Percentiles rank a stretch among this genome's conserved stretches.
Conservation (phyloP, 1,139 yeast species). For the Suhomyces maxii region DNA sequence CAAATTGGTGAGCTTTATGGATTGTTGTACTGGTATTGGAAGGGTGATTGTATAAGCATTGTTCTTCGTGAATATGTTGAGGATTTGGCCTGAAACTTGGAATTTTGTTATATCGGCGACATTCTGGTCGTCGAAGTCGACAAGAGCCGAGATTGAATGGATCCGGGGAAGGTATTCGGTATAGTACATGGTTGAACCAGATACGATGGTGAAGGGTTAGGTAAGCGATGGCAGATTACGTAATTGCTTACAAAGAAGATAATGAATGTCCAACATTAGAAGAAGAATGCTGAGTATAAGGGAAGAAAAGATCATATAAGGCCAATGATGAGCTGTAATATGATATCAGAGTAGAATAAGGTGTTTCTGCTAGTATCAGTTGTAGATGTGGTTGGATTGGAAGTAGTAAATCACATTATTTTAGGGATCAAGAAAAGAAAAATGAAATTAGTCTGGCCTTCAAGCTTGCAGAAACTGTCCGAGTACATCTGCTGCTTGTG, state of each 20-base stretch:
- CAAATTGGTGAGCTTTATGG: slow-evolving; percentile 11
- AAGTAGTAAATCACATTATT: too few relatives aligned
- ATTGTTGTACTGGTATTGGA: slow-evolving; percentile 8
- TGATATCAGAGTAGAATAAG: too few relatives aligned
- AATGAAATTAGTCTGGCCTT: too few relatives aligned
- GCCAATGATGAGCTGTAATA: too few relatives aligned
- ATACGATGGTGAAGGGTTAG: background rate
- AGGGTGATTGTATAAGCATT: slow-evolving; percentile 3
- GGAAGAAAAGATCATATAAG: too few relatives aligned
- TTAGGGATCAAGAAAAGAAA: too few relatives aligned
- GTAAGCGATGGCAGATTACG: background rate
- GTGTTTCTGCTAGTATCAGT: too few relatives aligned
- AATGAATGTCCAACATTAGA: too few relatives aligned
- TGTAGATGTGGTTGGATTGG: too few relatives aligned
- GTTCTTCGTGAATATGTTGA: slow-evolving; percentile 1
- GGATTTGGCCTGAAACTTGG: slow-evolving; percentile 1
- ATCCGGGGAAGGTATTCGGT: slow-evolving; percentile 45
- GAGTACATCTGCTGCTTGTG: too few relatives aligned
- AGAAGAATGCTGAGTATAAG: too few relatives aligned
- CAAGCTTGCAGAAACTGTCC: too few relatives aligned
- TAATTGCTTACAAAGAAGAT: background rate
- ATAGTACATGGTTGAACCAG: slow-evolving; percentile 27
- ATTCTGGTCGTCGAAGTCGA: slow-evolving; percentile 20
- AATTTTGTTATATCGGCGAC: slow-evolving; percentile 14
- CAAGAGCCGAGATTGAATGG: slow-evolving; percentile 29